phyloP scores from a whole-genome alignment of 306 rosid species.

The Nissolia schottii region DNA sequence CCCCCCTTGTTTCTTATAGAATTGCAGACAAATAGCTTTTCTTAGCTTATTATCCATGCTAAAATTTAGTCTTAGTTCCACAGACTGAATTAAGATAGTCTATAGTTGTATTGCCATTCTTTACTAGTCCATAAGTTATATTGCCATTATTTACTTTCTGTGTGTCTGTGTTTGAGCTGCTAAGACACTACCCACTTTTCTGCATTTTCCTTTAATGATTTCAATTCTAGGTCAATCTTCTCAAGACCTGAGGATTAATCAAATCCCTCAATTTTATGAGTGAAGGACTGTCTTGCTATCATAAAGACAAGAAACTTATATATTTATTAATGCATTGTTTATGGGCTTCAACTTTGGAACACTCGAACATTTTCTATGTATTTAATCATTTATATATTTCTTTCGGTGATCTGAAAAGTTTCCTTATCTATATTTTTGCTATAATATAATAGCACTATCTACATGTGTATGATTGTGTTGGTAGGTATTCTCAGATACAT shows the following conservation, averaged over 20 bases:
- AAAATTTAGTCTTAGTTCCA: constrained; percentile 1
- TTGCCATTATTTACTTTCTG: neutral
- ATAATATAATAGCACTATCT: neutral
- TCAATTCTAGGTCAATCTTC: neutral
- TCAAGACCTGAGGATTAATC: neutral
- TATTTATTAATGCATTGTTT: constrained; percentile 2
- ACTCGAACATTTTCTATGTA: neutral
- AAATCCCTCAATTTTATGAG: constrained; percentile 13
- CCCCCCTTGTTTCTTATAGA: neutral
- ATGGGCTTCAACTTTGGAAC: neutral
- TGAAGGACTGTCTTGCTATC: constrained; percentile 3
- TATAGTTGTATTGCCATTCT: neutral
- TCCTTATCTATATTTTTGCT: neutral
- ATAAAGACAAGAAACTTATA: constrained; percentile 10
- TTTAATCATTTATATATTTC: neutral
- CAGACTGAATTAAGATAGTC: neutral
- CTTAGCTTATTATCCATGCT: neutral
- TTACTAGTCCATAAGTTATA: neutral
- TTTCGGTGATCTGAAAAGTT: neutral
- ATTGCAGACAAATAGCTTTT: constrained; percentile 7
- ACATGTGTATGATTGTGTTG: neutral
- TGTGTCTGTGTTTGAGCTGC: neutral
- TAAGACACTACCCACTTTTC: constrained; percentile 9
- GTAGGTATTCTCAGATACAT: neutral
- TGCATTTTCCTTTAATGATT: constrained; percentile 22